A percentile compares a stretch with the other conserved stretches of the same genome.
These are phyloP conservation scores for Trypanosoma conorhini DNA, from an alignment of 208 protist genomes.

Conservation along the genomic window DNA sequence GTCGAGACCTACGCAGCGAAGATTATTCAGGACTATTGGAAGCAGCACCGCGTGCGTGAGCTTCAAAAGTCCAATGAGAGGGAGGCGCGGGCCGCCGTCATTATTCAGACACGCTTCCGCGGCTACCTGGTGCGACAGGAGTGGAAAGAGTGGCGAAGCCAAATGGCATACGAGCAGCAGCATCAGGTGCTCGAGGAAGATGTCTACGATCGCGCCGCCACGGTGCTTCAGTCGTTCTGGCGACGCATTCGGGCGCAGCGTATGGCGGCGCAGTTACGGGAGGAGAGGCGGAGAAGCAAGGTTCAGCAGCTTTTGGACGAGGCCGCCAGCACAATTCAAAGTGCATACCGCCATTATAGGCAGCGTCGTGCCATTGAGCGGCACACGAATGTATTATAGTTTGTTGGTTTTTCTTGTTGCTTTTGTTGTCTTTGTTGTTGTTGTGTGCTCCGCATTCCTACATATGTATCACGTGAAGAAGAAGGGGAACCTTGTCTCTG, in stretches of 20 bases:
- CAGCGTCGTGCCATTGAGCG: slow-evolving; percentile 9
- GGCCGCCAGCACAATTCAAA: slow-evolving; percentile 70
- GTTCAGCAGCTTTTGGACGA: slow-evolving; percentile 38
- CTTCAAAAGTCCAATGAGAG: slow-evolving; percentile 29
- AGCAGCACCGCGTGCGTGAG: slow-evolving; percentile 33
- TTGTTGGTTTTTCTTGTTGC: slow-evolving; percentile 15
- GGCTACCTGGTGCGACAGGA: slow-evolving; percentile 65
- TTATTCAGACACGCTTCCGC: slow-evolving; percentile 69
- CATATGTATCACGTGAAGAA: background rate
- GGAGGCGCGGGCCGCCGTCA: slow-evolving; percentile 41
- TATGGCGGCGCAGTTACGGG: slow-evolving; percentile 13
- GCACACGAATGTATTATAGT: slow-evolving; percentile 12
- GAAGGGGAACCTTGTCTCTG: background rate
- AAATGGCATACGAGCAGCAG: slow-evolving; percentile 33
- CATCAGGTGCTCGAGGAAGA: slow-evolving; percentile 48
- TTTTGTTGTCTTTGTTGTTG: background rate
- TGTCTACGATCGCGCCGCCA: slow-evolving; percentile 58
- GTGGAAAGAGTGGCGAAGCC: slow-evolving; percentile 41
- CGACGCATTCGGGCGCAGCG: slow-evolving; percentile 37
- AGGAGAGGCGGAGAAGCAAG: slow-evolving; percentile 28
- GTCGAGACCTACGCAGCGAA: slow-evolving; percentile 11
- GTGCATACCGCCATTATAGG: slow-evolving; percentile 44
- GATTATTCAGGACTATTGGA: slow-evolving; percentile 70
- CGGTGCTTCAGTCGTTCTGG: slow-evolving; percentile 79
- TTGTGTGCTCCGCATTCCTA: background rate